A percentile compares a stretch with the other conserved stretches of the same genome.
phyloP scores from a whole-genome alignment of 768 basidiomycete genomes.

The Pulveroboletus sp. region DNA sequence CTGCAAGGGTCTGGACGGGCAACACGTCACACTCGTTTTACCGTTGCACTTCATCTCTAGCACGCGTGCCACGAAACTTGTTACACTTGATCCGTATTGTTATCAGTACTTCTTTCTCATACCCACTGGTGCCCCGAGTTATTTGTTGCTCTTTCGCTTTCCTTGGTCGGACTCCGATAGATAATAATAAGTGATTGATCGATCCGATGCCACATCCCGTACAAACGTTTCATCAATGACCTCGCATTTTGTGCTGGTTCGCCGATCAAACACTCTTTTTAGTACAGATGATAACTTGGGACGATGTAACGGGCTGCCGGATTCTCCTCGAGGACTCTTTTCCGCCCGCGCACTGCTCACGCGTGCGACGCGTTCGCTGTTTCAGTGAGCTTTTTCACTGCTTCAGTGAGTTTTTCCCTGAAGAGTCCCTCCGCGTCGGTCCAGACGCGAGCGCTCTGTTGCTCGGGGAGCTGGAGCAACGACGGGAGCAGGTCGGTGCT shows the following conservation, averaged over 20 bases:
- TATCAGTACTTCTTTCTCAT: not conserved
- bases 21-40: not conserved
- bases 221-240: too few relatives aligned
- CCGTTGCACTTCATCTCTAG: not conserved
- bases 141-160: not conserved
- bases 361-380: constrained; percentile 24
- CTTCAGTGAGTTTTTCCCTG: constrained; percentile 59
- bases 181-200: not conserved
- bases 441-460: constrained; percentile 74
- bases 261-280: too few relatives aligned
- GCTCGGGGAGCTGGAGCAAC: constrained; percentile 67
- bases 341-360: not conserved
- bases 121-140: too few relatives aligned
- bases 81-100: too few relatives aligned
- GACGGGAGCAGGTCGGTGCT: constrained; percentile 83
- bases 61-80: not conserved
- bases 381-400: constrained; percentile 55
- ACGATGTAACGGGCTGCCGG: too few relatives aligned
- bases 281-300: too few relatives aligned
- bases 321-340: not conserved
- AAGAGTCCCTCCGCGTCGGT: constrained; percentile 81
- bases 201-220: too few relatives aligned
- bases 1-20: not conserved
- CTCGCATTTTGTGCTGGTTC: not conserved
- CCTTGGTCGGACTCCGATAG: not conserved